phyloP scores from a whole-genome alignment of 2,329 filamentous ascomycete genomes.

The Colletotrichum sp. region DNA sequence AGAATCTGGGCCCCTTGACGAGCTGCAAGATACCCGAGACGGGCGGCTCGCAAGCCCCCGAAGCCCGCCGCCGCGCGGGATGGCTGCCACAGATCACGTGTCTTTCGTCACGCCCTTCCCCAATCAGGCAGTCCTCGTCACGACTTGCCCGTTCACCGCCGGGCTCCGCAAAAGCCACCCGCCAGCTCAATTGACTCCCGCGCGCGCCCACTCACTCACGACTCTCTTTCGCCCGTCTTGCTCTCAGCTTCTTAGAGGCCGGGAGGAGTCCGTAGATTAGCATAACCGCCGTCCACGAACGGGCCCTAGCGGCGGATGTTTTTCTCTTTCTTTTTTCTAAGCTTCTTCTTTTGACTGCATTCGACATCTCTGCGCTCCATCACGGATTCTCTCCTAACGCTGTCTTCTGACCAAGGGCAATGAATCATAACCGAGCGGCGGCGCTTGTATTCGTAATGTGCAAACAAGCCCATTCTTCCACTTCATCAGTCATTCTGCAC shows the following conservation, averaged over 20 bases:
- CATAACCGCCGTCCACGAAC: not conserved
- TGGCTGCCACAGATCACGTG: not conserved
- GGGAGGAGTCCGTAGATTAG: not conserved
- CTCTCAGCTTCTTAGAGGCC: not conserved
- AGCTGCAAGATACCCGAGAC: not conserved
- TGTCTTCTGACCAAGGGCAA: not conserved
- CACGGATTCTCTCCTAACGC: not conserved
- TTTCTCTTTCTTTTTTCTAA: not conserved
- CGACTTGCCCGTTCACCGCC: conserved; percentile 3
- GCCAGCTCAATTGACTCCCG: not conserved
- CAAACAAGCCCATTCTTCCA: not conserved
- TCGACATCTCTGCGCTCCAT: not conserved
- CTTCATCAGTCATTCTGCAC: not conserved
- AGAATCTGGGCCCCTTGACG: not conserved
- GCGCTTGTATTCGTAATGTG: not conserved
- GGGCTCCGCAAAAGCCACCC: not conserved
- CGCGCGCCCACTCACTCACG: not conserved
- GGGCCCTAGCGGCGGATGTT: not conserved
- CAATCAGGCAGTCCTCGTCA: not conserved
- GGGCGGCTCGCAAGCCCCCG: not conserved
- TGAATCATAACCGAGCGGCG: not conserved
- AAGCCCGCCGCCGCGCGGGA: not conserved
- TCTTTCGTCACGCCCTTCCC: conserved; percentile 15
- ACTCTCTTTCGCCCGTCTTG: not conserved
- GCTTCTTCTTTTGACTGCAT: not conserved